Evolutionary conservation across 306 rosid genomes (phyloP).

Genomic region (Acacia melanoxylon): DNA sequence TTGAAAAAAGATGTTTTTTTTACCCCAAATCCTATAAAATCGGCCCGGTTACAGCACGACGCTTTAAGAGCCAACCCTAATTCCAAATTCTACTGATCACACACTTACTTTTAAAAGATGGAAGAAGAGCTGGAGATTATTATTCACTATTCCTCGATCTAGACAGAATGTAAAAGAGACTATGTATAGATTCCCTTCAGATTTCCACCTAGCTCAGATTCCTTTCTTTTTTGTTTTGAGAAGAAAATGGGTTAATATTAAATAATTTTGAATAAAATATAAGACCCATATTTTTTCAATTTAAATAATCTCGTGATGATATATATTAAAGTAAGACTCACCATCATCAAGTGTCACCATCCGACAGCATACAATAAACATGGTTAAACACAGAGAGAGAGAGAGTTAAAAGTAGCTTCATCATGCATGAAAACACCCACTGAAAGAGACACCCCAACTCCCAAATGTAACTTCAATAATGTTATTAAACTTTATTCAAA

Average conservation of each 20-base stretch:
- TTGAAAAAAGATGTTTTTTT: too few relatives aligned
- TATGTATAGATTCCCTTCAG: background rate
- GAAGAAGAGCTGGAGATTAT: background rate
- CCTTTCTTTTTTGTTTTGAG: too few relatives aligned
- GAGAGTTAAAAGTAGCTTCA: background rate
- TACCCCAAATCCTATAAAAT: rapidly evolving
- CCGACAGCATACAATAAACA: background rate
- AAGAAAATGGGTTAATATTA: too few relatives aligned
- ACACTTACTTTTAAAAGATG: background rate
- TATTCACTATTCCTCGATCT: background rate
- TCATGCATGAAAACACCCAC: background rate
- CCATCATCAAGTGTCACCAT: background rate
- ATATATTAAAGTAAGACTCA: too few relatives aligned
- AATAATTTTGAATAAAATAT: too few relatives aligned
- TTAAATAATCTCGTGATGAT: too few relatives aligned
- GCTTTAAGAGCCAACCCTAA: too few relatives aligned
- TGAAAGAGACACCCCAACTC: background rate
- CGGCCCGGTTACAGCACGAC: too few relatives aligned
- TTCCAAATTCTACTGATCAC: background rate
- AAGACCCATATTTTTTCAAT: background rate
- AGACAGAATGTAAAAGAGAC: background rate
- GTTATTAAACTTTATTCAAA: too few relatives aligned
- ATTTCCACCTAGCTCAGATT: background rate
- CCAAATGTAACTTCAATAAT: background rate
- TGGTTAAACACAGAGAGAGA: background rate